A percentile compares a stretch with the other conserved stretches of the same genome.
These are phyloP conservation scores for Globisporangium recalcitrans DNA, from an alignment of 352 stramenopile genomes.

Conservation along the genomic window DNA sequence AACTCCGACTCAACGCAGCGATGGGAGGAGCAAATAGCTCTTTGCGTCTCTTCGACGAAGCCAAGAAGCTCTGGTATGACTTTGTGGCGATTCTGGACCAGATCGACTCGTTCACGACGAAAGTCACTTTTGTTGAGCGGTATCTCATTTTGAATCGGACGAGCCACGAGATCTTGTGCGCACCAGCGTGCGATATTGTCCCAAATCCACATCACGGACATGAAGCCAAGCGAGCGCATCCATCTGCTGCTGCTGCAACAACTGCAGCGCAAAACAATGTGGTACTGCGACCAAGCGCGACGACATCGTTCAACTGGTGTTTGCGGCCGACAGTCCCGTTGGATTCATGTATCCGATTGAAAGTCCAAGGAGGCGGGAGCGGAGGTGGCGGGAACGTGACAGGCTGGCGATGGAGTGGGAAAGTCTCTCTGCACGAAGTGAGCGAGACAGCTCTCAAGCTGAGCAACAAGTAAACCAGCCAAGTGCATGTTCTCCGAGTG, in stretches of 20 bases:
- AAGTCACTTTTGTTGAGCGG: conserved; percentile 76
- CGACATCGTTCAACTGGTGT: conserved; percentile 67
- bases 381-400: conserved; percentile 24
- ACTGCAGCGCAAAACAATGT: conserved; percentile 16
- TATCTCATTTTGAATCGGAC: conserved; percentile 80
- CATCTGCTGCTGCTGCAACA: conserved; percentile 9
- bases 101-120: conserved; percentile 57
- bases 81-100: conserved; percentile 69
- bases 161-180: conserved; percentile 45
- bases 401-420: conserved; percentile 74
- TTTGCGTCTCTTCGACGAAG: conserved; percentile 68
- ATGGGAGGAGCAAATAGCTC: conserved; percentile 59
- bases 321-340: conserved; percentile 39
- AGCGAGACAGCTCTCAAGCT: conserved; percentile 82
- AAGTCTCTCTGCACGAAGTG: conserved; percentile 78
- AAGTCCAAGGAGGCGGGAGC: conserved; percentile 27
- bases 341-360: conserved; percentile 63
- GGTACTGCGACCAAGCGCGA: conserved; percentile 32
- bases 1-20: conserved; percentile 51
- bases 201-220: not conserved
- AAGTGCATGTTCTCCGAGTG: conserved; percentile 73
- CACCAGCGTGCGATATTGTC: conserved; percentile 43
- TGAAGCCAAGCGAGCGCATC: conserved; percentile 3
- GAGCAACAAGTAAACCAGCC: conserved; percentile 74
- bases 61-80: conserved; percentile 68